Evolutionary conservation across 495 filamentous ascomycete species (phyloP).

Genomic region (Emericellopsis terricola): DNA sequence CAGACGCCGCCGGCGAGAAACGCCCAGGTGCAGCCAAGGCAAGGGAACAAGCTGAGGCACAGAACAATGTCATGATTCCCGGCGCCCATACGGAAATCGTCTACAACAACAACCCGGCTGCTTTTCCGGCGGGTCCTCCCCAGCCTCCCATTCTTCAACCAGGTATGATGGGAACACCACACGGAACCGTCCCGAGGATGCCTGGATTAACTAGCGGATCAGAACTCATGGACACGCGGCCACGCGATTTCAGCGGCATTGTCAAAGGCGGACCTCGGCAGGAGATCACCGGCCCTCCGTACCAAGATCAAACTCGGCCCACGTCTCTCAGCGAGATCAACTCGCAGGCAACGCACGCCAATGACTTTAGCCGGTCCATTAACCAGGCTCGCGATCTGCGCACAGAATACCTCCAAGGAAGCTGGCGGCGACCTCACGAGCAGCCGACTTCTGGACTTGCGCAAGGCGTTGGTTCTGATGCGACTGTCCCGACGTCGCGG

Average conservation of each 20-base stretch:
- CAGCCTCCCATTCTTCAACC: conserved; percentile 51
- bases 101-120: conserved; percentile 61
- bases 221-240: conserved; percentile 56
- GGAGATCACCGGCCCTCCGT: conserved; percentile 74
- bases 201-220: conserved; percentile 73
- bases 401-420: conserved; percentile 53
- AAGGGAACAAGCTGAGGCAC: conserved; percentile 56
- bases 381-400: conserved; percentile 58
- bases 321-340: conserved; percentile 70
- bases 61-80: conserved; percentile 26
- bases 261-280: conserved; percentile 59
- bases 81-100: conserved; percentile 59
- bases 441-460: conserved; percentile 32
- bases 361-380: conserved; percentile 76
- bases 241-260: conserved; percentile 67
- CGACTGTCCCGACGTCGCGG: conserved; percentile 23
- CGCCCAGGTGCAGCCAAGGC: conserved; percentile 80
- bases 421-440: conserved; percentile 66
- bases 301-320: conserved; percentile 70
- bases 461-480: conserved; percentile 17
- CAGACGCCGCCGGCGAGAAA: conserved; percentile 92
- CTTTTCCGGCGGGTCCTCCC: conserved; percentile 35
- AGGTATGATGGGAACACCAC: conserved; percentile 44
- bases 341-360: conserved; percentile 71
- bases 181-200: conserved; percentile 48